Evolutionary conservation across 805 yeast genomes (phyloP).

Genomic region (Ascoidea asiatica): DNA sequence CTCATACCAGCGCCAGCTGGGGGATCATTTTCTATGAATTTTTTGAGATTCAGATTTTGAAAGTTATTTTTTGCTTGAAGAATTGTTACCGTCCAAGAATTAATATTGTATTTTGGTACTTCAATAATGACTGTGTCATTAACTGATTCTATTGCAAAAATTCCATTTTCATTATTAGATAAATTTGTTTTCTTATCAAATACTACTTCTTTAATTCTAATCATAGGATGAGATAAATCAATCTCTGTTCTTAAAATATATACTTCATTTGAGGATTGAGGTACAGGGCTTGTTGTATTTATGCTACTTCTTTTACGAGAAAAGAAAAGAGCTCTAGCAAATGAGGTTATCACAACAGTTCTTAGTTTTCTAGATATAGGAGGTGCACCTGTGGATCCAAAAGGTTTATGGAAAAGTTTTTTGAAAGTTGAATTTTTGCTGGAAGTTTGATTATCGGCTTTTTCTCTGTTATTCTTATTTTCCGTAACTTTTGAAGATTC

Average conservation of each 20-base stretch:
- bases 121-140: constrained; percentile 32
- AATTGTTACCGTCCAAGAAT: constrained; percentile 35
- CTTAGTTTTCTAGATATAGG: constrained; percentile 19
- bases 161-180: constrained; percentile 24
- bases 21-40: constrained; percentile 12
- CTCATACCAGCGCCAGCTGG: constrained; percentile 13
- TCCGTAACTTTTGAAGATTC: neutral
- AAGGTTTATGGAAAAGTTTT: neutral
- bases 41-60: constrained; percentile 22
- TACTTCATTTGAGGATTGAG: constrained; percentile 12
- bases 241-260: constrained; percentile 33
- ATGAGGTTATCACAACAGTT: constrained; percentile 35
- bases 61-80: constrained; percentile 30
- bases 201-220: constrained; percentile 41
- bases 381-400: neutral
- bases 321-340: constrained; percentile 38
- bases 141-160: constrained; percentile 35
- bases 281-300: constrained; percentile 10
- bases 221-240: constrained; percentile 27
- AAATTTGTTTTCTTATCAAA: constrained; percentile 19
- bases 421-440: neutral
- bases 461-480: too few relatives aligned
- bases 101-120: constrained; percentile 35
- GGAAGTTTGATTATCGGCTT: neutral
- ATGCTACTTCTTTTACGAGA: constrained; percentile 20